Percentiles rank a stretch among this genome's conserved stretches.
phyloP scores from a whole-genome alignment of 805 yeast genomes.

The Yamadazyma olivae region DNA sequence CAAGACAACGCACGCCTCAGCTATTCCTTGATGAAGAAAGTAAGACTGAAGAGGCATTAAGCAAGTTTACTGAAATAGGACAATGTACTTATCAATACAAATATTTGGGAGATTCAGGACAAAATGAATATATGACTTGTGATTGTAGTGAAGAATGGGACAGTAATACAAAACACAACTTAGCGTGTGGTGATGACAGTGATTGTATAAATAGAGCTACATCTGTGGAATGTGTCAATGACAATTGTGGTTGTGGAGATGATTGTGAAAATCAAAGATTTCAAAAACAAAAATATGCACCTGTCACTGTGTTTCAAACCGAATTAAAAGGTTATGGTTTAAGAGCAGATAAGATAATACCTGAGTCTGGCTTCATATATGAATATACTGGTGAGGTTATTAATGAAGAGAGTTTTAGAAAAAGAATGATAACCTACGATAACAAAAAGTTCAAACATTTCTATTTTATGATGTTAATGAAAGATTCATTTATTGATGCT shows the following conservation, averaged over 20 bases:
- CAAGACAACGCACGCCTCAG: slow-evolving; percentile 13
- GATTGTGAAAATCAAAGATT: slow-evolving; percentile 86
- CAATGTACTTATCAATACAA: slow-evolving; percentile 64
- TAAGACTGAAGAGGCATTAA: slow-evolving; percentile 67
- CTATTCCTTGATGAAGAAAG: slow-evolving; percentile 44
- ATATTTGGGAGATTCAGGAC: slow-evolving; percentile 65
- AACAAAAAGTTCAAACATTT: slow-evolving; percentile 70
- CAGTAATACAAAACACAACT: slow-evolving; percentile 33
- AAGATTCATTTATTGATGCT: slow-evolving; percentile 92
- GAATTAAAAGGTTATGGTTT: slow-evolving; percentile 88
- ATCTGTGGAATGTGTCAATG: slow-evolving; percentile 84
- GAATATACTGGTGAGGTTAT: slow-evolving; percentile 96
- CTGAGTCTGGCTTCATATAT: slow-evolving; percentile 69
- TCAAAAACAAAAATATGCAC: slow-evolving; percentile 71
- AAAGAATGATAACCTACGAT: slow-evolving; percentile 74
- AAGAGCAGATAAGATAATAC: slow-evolving; percentile 59
- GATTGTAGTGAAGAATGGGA: slow-evolving; percentile 68
- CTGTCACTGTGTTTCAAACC: slow-evolving; percentile 78
- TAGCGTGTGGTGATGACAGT: slow-evolving; percentile 81
- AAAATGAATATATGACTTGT: slow-evolving; percentile 85
- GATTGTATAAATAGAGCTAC: slow-evolving; percentile 92
- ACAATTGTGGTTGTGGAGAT: slow-evolving; percentile 65
- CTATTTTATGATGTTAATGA: slow-evolving; percentile 93
- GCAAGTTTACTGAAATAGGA: slow-evolving; percentile 52
- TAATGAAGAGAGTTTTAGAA: slow-evolving; percentile 71